Evolutionary conservation across 805 yeast species (phyloP), one percentile per base, ranked within the genome.

Genomic region (Lipomyces sp.): DNA sequence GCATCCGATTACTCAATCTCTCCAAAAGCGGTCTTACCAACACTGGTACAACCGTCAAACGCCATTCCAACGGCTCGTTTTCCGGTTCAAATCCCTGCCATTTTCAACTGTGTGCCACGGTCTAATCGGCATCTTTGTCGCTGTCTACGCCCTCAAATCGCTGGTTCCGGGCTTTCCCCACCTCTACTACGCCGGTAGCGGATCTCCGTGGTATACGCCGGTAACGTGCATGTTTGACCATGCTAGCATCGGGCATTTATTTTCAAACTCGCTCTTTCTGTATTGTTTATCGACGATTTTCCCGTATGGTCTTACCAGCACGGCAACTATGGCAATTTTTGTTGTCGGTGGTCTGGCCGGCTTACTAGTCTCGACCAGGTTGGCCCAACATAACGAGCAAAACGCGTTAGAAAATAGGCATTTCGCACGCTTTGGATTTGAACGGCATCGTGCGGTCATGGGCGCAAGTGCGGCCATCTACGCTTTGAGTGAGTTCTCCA

Each of bases 401-500:
- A 39, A 42, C 7, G 64, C 68, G 8, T 35, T 39, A 15, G 42
- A 29, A 3, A 53, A 59, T 15, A 32, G 61, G 33, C 32, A 65
- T 29, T 15, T 35, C 6, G 7, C 57, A 11, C 60, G 60, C 8
- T 57, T 53, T 30, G 32, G 32, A 11, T n/a, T 34, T 3, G 65
- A 65, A 37, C 18, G 24, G 11, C 30, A 29, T 33, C 53, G 60
- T 2, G 42, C 53, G 6, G 34, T 42, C n/a, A 37, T 53, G 50
- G 69, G 69, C 35, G 63, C 69, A 13, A 55, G 62, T 15, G 66
- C 64, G 8, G 66, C 62, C 24, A 59, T 65, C 35, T 62, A 59
- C 51, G 55, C 69, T 10, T 29, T 65, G 35, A 29, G 60, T 57
- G 34, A 35, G 53, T 35, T 39, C 2, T 4, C 39, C 15, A 37